These are phyloP conservation scores for Pleurozium schreberi DNA, from an alignment of 225 moss, liverwort and hornwort genomes.

Conservation along the genomic window DNA sequence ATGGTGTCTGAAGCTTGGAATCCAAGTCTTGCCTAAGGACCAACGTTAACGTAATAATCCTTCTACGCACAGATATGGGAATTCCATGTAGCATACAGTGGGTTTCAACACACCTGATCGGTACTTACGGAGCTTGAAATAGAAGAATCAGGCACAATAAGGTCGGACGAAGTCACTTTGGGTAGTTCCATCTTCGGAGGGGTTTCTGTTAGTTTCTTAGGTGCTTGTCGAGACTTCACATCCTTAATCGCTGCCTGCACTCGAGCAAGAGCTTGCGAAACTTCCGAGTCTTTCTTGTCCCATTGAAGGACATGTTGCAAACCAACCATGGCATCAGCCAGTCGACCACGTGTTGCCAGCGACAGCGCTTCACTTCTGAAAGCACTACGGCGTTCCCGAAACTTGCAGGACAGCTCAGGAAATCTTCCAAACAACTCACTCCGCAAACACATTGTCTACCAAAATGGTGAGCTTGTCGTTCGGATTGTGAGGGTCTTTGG, in stretches of 20 bases:
- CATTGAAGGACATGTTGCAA: slow-evolving; percentile 4
- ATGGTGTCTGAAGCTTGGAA: background rate
- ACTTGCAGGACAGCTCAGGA: background rate
- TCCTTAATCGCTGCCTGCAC: background rate
- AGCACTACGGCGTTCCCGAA: background rate
- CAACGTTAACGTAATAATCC: too few relatives aligned
- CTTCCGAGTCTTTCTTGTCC: background rate
- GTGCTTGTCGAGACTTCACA: background rate
- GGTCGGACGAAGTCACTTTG: background rate
- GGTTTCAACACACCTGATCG: background rate
- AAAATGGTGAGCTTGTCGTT: background rate
- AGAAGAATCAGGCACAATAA: background rate
- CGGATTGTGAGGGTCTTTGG: background rate
- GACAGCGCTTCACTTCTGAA: background rate
- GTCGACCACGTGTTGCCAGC: background rate
- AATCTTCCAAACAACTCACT: background rate
- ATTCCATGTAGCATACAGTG: background rate
- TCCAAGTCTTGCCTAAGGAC: background rate
- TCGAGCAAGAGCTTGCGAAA: background rate
- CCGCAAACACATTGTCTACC: slow-evolving; percentile 1
- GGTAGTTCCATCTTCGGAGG: background rate
- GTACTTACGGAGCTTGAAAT: background rate
- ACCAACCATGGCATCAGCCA: background rate
- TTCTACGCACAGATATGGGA: background rate
- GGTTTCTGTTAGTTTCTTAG: background rate